phyloP scores from a whole-genome alignment of 2,329 filamentous ascomycete genomes.

The Alternaria brassicae region DNA sequence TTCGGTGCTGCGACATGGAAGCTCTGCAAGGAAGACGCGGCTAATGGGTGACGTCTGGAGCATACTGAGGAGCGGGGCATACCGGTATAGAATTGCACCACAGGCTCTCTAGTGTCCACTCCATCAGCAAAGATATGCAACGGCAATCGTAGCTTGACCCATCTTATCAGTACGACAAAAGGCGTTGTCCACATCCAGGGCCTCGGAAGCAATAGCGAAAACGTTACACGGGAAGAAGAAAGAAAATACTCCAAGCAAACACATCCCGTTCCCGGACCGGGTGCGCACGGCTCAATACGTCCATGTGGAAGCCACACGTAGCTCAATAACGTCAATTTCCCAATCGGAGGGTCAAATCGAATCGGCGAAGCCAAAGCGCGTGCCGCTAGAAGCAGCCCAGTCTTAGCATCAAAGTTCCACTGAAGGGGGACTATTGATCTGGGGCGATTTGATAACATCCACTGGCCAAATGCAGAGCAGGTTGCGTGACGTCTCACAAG shows the following conservation, averaged over 20 bases:
- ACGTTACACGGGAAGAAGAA: conserved; percentile 6
- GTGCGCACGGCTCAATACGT: conserved; percentile 1
- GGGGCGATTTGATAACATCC: not conserved
- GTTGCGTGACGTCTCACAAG: not conserved
- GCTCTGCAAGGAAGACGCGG: not conserved
- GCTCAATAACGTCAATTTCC: conserved; percentile 1
- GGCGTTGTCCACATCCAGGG: not conserved
- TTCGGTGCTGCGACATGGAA: not conserved
- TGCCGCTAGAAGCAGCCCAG: conserved; percentile 5
- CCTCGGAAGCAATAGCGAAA: not conserved
- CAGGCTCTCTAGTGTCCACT: not conserved
- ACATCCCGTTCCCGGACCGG: not conserved
- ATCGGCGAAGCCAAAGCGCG: conserved; percentile 4
- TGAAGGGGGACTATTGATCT: not conserved
- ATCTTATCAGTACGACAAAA: not conserved
- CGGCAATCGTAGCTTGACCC: not conserved
- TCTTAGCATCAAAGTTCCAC: not conserved
- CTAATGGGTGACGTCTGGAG: not conserved
- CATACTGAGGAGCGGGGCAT: not conserved
- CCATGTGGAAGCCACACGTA: not conserved
- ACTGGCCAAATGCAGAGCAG: not conserved
- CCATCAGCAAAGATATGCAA: not conserved
- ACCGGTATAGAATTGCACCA: not conserved
- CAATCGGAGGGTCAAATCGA: conserved; percentile 3
- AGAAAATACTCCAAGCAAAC: conserved; percentile 1